Evolutionary conservation across 2,329 filamentous ascomycete species (phyloP).

Genomic region (Talaromyces sp.): DNA sequence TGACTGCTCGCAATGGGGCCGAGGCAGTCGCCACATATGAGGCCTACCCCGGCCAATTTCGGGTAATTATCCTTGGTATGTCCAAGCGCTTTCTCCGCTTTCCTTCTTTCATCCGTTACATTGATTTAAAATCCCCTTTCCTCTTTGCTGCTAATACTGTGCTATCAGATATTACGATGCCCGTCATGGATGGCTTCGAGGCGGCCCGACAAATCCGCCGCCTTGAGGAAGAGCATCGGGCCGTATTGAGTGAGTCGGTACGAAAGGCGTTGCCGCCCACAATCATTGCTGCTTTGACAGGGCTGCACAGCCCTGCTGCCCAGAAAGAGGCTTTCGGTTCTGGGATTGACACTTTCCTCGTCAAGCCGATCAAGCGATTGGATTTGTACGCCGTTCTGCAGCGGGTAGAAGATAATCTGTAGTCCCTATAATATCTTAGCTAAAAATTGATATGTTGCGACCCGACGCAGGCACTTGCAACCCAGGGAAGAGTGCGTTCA

Average conservation of each 20-base stretch:
- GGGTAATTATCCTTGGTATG: conserved; percentile 17
- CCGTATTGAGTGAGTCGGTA: conserved; percentile 1
- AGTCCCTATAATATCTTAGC: too few relatives aligned
- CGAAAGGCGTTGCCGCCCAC: conserved; percentile 8
- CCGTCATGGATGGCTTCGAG: conserved; percentile 40
- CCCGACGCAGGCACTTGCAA: too few relatives aligned
- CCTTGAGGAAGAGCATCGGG: conserved; percentile 20
- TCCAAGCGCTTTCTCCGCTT: not conserved
- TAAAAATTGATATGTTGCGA: too few relatives aligned
- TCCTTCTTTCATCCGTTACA: too few relatives aligned
- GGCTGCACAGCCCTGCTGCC: conserved; percentile 30
- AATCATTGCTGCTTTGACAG: conserved; percentile 34
- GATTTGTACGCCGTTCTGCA: conserved; percentile 4
- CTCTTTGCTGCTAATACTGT: too few relatives aligned
- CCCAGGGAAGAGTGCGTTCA: too few relatives aligned
- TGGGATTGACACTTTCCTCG: conserved; percentile 37
- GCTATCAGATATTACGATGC: conserved; percentile 38
- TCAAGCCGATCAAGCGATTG: conserved; percentile 29
- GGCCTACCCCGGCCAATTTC: conserved; percentile 1
- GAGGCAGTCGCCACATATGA: conserved; percentile 35
- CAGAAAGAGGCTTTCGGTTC: conserved; percentile 35
- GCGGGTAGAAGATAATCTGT: not conserved
- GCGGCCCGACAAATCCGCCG: conserved; percentile 32
- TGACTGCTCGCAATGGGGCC: conserved; percentile 38
- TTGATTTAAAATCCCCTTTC: too few relatives aligned